Base-by-base conservation (phyloP, 768 basidiomycete genomes). In the Naganishia randhawae region DNA sequence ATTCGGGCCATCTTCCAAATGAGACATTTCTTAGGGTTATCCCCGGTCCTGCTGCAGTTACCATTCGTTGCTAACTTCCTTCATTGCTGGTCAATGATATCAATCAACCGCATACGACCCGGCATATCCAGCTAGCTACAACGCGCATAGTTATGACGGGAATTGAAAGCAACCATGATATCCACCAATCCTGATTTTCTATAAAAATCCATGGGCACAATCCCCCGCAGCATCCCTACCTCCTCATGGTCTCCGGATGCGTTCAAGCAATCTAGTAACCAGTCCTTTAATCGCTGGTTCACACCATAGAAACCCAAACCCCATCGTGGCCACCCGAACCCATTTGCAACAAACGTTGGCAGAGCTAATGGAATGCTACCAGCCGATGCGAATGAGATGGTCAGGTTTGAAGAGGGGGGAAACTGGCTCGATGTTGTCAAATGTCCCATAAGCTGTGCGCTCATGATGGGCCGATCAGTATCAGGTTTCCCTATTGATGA, bases 261-360 rank as follows among this genome's bases (percentile, higher is more conserved):
- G 37, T 68, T 68, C 31, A 92, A 78, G 68, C 81, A 79, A 42
- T 85, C 83, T 50, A 92, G 75, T 22, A 92, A 76, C 89, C 91
- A 95, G 64, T 80, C 81, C 2, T 84, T 87, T 3, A 91, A 81
- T n/a, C 87, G 83, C 27, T 82, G 83, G 74, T 97, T 97, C 45
- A 93, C 87, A 1, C 93, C 93, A 75, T 90, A 87, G n/a, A 92
- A 82, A 5, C 92, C 92, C 8, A 92, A 74, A 2, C 88, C 87
- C 80, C 84, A 82, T 41, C 83, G 81, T 0, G 91, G 90, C 87
- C 87, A 92, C 16, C 92, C 91, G 73, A 91, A 86, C 0, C 93
- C 93, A 71, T 85, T 85, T 5, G 94, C 90, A 27, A 95, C 82
- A 11, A 84, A 81, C 5, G 88, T 83, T 8, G 93, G 94, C 25